Base-by-base conservation (phyloP, 768 basidiomycete genomes). In the Kwoniella pini region DNA sequence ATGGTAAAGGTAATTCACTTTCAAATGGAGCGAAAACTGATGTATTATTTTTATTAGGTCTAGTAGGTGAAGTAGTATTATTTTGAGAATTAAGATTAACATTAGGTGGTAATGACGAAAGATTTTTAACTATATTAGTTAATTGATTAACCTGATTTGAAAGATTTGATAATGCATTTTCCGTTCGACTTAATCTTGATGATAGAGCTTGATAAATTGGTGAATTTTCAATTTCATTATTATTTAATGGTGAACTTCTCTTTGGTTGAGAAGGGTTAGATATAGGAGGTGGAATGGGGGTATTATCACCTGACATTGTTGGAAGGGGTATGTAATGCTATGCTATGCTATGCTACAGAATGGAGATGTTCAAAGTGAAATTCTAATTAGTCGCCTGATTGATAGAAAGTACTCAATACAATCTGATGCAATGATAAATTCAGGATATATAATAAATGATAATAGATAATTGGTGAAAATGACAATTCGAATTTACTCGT, bases 141-240 rank as follows among this genome's bases (percentile, higher is more conserved):
- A 75, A 49, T 24, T 69, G 57, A 26, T 54, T 45, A 43, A 75
- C 74, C 57, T 75, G 71, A 4, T 63, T 24, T n/a, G 67, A 63
- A 11, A 75, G 64, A 13, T 52, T 28, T 1, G 58, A 36, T 19
- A 75, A 38, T 22, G 74, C 57, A 7, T 54, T 48, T 49, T 75
- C 74, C 17, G 69, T 72, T 33, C 65, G 49, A 24, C 61, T 39
- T 11, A 75, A 57, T 28, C 74, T 60, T 21, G 57, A 42, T 22
- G 66, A 61, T 10, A 75, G 60, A 10, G 69, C 67, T 39, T 62
- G 61, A 49, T 69, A 75, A 3, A 68, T 58, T n/a, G 72, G 72
- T 6, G 70, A 71, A 3, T 63, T 57, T 38, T 64, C 60, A 57
- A 65, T 67, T 7, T 69, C 70, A 28, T n/a, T 38, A 17, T 42